phyloP scores from a whole-genome alignment of 805 yeast species.

The Spathaspora girioi region DNA sequence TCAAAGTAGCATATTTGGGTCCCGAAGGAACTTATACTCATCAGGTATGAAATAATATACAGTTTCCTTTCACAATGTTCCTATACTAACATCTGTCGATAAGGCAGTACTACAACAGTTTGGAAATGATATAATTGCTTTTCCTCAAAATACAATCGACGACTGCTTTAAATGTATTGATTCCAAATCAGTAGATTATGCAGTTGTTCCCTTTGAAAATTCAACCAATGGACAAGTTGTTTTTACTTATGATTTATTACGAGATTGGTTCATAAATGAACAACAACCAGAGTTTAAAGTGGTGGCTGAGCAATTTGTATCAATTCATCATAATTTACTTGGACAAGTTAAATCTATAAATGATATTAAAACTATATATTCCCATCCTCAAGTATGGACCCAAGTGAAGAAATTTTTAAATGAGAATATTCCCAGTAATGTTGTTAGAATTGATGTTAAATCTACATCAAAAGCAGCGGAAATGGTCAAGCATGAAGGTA shows the following conservation, averaged over 20 bases:
- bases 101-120: slow-evolving; percentile 52
- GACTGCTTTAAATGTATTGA: slow-evolving; percentile 62
- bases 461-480: slow-evolving; percentile 89
- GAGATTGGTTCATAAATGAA: slow-evolving; percentile 51
- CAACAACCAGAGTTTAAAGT: slow-evolving; percentile 40
- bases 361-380: slow-evolving; percentile 58
- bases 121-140: slow-evolving; percentile 28
- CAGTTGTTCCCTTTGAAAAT: slow-evolving; percentile 89
- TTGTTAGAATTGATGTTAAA: slow-evolving; percentile 52
- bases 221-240: slow-evolving; percentile 94
- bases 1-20: slow-evolving; percentile 73
- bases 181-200: slow-evolving; percentile 48
- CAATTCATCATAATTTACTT: slow-evolving; percentile 75
- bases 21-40: slow-evolving; percentile 94
- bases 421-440: slow-evolving; percentile 22
- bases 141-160: slow-evolving; percentile 41
- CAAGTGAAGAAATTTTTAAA: slow-evolving; percentile 64
- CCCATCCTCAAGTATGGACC: slow-evolving; percentile 99
- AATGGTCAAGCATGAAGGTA: slow-evolving; percentile 40
- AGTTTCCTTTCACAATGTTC: neutral
- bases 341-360: slow-evolving; percentile 41
- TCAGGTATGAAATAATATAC: slow-evolving; percentile 47
- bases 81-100: slow-evolving; percentile 4
- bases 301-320: slow-evolving; percentile 76
- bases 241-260: slow-evolving; percentile 73